phyloP scores from a whole-genome alignment of 176 grass and related monocot genomes.

The Puccinellia tenuiflora region DNA sequence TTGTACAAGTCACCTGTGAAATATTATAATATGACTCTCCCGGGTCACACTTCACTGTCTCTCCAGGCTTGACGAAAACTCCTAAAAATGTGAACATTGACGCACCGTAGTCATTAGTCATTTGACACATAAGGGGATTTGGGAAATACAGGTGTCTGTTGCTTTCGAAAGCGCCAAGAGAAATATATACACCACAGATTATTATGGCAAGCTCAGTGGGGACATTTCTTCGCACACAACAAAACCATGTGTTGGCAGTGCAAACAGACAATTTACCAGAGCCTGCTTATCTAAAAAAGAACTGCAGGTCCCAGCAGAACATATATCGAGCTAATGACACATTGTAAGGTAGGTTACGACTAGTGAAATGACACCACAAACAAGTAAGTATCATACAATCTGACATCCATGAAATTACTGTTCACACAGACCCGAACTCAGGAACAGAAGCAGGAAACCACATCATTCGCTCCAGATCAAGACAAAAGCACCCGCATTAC shows the following conservation, averaged over 20 bases:
- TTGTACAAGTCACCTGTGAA: constrained; percentile 10
- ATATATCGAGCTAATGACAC: not conserved
- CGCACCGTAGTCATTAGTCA: constrained; percentile 2
- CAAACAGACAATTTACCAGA: not conserved
- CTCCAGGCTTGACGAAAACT: constrained; percentile 18
- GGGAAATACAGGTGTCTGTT: not conserved
- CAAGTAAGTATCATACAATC: not conserved
- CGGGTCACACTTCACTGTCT: constrained; percentile 30
- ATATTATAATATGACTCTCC: constrained; percentile 17
- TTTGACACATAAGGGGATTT: not conserved
- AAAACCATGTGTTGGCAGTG: not conserved
- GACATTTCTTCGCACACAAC: not conserved
- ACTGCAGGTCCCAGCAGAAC: not conserved
- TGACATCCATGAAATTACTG: not conserved
- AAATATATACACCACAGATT: not conserved
- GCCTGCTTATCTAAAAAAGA: not conserved
- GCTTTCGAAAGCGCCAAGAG: not conserved
- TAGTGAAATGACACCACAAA: not conserved
- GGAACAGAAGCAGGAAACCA: not conserved
- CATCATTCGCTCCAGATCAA: not conserved
- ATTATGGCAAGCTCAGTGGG: not conserved
- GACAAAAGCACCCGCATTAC: not conserved
- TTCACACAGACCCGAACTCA: not conserved
- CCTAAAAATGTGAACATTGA: constrained; percentile 20
- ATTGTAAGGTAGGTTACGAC: not conserved